Base-by-base conservation (phyloP, 2,329 filamentous ascomycete genomes). In the Pyrenophora tritici-repentis region DNA sequence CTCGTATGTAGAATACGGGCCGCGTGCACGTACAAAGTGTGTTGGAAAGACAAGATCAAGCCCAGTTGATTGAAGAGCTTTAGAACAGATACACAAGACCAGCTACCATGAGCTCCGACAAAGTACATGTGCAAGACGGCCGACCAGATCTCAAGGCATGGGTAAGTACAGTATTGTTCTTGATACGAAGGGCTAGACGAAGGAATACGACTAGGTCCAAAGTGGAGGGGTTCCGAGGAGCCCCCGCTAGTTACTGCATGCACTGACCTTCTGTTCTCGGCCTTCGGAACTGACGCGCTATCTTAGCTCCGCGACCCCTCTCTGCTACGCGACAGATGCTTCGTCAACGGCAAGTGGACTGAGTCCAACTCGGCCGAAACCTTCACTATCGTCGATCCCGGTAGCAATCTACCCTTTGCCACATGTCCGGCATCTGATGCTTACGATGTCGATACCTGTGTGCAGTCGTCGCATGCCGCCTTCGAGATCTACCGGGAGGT, bases 391-490 rank as follows among this genome's bases (percentile, higher is more conserved):
- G 38, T 41, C 29, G 37, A 42, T 7, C 31, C 31, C 7, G n/a
- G 29, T 17, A 42, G 29, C 13, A n/a, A 7, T 34, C 3, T 18
- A 3, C 3, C 39, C 26, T 33, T 42, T 6, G 29, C 29, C 26
- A 41, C 38, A 13, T 33, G 29, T 33, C 40, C 40, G 16, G 17
- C 17, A n/a, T 8, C 40, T 9, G 17, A 32, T 17, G 38, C 32
- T 9, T 29, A 26, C n/a, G 32, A 48, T 32, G 45, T 37, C 20
- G 46, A 49, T 29, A 33, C 22, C n/a, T 26, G 24, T 17, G 46
- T 47, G 9, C 31, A 26, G 29, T 24, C 37, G 8, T 41, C 37
- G n/a, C 37, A 47, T 24, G 18, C 31, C 10, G 45, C 45, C 3
- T 47, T 47, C 12, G 26, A 41, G 8, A 35, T 12, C 8, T 47